phyloP scores from a whole-genome alignment of 352 stramenopile genomes.

The Aphanomyces astaci region DNA sequence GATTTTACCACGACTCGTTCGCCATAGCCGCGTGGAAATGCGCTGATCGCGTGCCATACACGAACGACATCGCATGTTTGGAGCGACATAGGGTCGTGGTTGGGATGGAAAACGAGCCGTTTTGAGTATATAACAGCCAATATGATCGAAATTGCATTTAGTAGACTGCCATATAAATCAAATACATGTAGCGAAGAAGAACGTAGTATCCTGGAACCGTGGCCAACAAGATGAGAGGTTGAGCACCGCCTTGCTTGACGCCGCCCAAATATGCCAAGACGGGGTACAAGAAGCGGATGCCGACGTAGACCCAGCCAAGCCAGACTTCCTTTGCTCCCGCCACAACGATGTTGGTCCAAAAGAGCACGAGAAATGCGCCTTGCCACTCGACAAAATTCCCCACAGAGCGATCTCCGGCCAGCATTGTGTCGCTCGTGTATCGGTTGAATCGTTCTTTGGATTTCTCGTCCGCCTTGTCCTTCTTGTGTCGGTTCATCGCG shows the following conservation, averaged over 20 bases:
- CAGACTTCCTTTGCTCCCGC: conserved; percentile 9
- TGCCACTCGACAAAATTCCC: conserved; percentile 23
- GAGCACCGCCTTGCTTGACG: neutral
- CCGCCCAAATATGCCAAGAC: conserved; percentile 6
- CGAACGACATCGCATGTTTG: too few species aligned
- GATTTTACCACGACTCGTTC: too few species aligned
- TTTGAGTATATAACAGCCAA: too few species aligned
- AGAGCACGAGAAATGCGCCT: conserved; percentile 14
- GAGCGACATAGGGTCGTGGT: too few species aligned
- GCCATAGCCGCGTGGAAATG: too few species aligned
- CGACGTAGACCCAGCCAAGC: conserved; percentile 15
- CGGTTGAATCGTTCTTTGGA: conserved; percentile 15
- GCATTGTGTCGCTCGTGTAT: conserved; percentile 14
- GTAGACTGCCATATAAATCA: conserved; percentile 1
- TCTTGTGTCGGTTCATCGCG: neutral
- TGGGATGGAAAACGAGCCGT: too few species aligned
- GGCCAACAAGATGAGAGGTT: conserved; percentile 9
- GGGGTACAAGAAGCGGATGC: conserved; percentile 6
- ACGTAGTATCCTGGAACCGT: conserved; percentile 19
- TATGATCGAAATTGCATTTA: too few species aligned
- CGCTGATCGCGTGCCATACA: too few species aligned
- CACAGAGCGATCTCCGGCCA: conserved; percentile 11
- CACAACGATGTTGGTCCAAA: conserved; percentile 14
- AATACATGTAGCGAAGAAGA: conserved; percentile 7
- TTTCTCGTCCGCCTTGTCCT: neutral